Percentiles rank a stretch among this genome's conserved stretches.
phyloP scores from a whole-genome alignment of 352 stramenopile genomes.

The Phytophthora tubulina region DNA sequence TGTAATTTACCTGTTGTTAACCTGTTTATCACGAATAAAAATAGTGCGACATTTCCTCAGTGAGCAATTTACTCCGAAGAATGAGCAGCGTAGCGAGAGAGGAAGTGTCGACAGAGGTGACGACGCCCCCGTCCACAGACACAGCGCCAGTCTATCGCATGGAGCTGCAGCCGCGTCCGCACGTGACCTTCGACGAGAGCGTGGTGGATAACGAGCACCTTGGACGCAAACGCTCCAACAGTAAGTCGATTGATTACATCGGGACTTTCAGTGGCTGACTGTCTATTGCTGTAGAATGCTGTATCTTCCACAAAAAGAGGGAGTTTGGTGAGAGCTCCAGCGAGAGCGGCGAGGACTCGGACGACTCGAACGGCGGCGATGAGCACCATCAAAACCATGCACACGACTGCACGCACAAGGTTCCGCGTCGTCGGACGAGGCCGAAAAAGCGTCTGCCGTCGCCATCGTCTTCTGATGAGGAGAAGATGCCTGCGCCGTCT shows the following conservation, averaged over 20 bases:
- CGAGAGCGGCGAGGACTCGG: constrained; percentile 88
- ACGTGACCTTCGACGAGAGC: constrained; percentile 89
- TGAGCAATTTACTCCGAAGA: background rate
- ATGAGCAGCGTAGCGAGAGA: constrained; percentile 48
- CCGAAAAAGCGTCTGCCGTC: constrained; percentile 47
- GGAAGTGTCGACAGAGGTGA: constrained; percentile 45
- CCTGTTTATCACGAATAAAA: too few relatives aligned
- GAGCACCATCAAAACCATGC: constrained; percentile 39
- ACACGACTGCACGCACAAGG: constrained; percentile 46
- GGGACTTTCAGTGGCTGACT: background rate
- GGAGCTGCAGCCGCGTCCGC: constrained; percentile 80
- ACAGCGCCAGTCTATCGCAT: constrained; percentile 65
- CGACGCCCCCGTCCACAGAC: constrained; percentile 22
- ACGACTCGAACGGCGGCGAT: constrained; percentile 40
- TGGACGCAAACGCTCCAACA: constrained; percentile 92
- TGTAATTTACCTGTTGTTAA: background rate
- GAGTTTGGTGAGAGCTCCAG: constrained; percentile 93
- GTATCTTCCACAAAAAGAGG: constrained; percentile 94
- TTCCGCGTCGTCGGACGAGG: constrained; percentile 27
- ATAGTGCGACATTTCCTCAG: too few relatives aligned
- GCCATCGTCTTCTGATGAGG: constrained; percentile 49
- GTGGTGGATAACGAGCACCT: constrained; percentile 95
- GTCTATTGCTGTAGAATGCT: constrained; percentile 75
- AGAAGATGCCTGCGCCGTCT: constrained; percentile 37
- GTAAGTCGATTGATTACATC: constrained; percentile 45